Percentiles rank a stretch among this genome's conserved stretches.
These are phyloP conservation scores for Polytolypa hystricis DNA, from an alignment of 2,329 filamentous ascomycete genomes.

Conservation along the genomic window DNA sequence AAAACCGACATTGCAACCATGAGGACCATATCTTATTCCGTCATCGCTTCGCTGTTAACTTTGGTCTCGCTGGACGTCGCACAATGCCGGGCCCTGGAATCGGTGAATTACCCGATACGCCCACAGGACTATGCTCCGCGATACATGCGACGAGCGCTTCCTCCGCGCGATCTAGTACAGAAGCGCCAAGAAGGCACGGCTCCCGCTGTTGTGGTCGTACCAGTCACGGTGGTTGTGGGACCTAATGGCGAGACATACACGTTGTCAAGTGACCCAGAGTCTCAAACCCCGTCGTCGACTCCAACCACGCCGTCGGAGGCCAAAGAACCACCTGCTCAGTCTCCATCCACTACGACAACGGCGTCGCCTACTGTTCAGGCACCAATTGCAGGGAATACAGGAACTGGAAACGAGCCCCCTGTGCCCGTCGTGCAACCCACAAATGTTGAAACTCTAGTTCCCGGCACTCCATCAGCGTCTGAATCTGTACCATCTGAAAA, in stretches of 20 bases:
- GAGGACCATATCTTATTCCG: slow-evolving; percentile 1
- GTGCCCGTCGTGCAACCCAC: neutral
- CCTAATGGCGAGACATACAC: slow-evolving; percentile 9
- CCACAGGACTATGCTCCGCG: slow-evolving; percentile 14
- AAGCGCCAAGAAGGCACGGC: slow-evolving; percentile 9
- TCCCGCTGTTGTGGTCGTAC: slow-evolving; percentile 8
- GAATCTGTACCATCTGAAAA: neutral
- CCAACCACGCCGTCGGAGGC: neutral
- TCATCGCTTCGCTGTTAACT: slow-evolving; percentile 1
- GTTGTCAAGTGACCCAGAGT: slow-evolving; percentile 11
- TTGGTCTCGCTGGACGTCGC: neutral
- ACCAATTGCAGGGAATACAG: neutral
- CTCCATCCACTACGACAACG: neutral
- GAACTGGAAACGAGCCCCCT: neutral
- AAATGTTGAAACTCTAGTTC: neutral
- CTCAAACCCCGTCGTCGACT: slow-evolving; percentile 10
- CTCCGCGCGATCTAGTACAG: slow-evolving; percentile 9
- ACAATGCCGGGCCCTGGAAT: neutral
- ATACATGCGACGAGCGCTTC: slow-evolving; percentile 16
- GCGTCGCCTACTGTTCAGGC: neutral
- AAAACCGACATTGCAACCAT: neutral
- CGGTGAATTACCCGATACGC: neutral
- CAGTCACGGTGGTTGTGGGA: slow-evolving; percentile 10
- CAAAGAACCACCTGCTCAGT: neutral
- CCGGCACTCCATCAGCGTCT: neutral